Base-by-base conservation (phyloP, 345 rosid species). In the Odontarrhena argentea region DNA sequence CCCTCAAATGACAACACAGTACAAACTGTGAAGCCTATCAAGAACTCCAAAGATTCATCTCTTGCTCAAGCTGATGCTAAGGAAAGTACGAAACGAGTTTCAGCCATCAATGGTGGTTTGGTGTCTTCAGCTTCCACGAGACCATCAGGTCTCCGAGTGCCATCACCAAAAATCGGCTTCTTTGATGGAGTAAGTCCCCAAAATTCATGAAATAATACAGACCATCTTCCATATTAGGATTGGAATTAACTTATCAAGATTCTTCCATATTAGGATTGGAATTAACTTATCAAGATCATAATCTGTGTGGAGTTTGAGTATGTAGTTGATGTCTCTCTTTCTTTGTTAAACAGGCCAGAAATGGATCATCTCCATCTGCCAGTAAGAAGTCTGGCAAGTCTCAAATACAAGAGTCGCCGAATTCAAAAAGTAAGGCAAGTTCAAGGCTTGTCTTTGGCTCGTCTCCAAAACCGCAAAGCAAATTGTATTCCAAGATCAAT, bases 161-260 rank as follows among this genome's bases (percentile, higher is more conserved):
- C 97, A 55, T 78, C 94, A 56, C 97, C 97, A 60, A 91, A 94
- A 70, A 80, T 91, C 63, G 99, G 97, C 48, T 95, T 85, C 81
- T 95, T 95, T 78, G 97, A 95, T 78, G 99, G 96, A 87, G 97
- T 91, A 43, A 78, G 96, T 78, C 72, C 41, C 69, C 50, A 40
- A 49, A 60, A 58, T 41, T 6, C 22, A 56, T 18, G 52, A 50
- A 15, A 8, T 12, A 12, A 22, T 53, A 72, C 0, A 45, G 35
- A 69, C 26, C 54, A 61, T 11, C 3, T 45, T 24, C 46, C 35
- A 52, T 9, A 37, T 34, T 13, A 24, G 24, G 7, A 35, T 43
- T 52, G 55, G 18, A 18, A 24, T 36, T 8, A 60, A 32, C 8
- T 34, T 12, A 24, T 28, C 2, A 28, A 4, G 32, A 2, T 28